These are phyloP conservation scores for Quercus tomentella DNA, from an alignment of 331 rosid species.

Conservation along the genomic window DNA sequence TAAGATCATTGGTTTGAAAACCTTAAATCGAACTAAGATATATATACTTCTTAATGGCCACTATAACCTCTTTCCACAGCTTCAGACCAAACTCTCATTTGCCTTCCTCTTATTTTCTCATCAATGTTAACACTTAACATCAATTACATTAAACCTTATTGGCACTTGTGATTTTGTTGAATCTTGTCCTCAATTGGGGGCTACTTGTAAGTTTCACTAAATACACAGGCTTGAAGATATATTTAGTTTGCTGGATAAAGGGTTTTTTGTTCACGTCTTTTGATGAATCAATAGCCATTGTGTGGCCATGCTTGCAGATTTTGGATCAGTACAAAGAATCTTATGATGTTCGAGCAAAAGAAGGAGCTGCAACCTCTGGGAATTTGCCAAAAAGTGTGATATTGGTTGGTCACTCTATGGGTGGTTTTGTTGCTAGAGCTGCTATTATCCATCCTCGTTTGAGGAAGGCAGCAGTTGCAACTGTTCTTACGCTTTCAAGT, in stretches of 20 bases:
- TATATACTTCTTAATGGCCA: background rate
- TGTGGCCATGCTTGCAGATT: constrained; percentile 50
- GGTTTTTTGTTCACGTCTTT: constrained; percentile 7
- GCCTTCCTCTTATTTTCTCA: background rate
- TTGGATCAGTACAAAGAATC: constrained; percentile 86
- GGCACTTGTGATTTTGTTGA: constrained; percentile 10
- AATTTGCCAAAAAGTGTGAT: constrained; percentile 85
- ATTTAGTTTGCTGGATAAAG: constrained; percentile 13
- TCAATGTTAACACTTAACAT: background rate
- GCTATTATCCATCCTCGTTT: constrained; percentile 74
- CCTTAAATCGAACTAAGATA: background rate
- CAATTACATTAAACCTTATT: constrained; percentile 9
- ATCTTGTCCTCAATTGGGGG: constrained; percentile 15
- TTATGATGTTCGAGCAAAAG: constrained; percentile 68
- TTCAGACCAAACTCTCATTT: constrained; percentile 7
- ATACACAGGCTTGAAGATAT: background rate
- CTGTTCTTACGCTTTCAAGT: constrained; percentile 87
- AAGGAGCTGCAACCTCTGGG: constrained; percentile 68
- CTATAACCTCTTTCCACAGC: background rate
- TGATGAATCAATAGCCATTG: constrained; percentile 9
- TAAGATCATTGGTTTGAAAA: background rate
- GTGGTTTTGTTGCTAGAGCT: constrained; percentile 99
- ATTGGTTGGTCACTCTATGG: constrained; percentile 98
- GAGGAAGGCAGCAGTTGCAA: constrained; percentile 84
- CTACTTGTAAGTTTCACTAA: background rate